Percentiles rank a stretch among this genome's conserved stretches.
Conservation (phyloP, 495 filamentous ascomycete genomes). For the Penicilliopsis zonata region DNA sequence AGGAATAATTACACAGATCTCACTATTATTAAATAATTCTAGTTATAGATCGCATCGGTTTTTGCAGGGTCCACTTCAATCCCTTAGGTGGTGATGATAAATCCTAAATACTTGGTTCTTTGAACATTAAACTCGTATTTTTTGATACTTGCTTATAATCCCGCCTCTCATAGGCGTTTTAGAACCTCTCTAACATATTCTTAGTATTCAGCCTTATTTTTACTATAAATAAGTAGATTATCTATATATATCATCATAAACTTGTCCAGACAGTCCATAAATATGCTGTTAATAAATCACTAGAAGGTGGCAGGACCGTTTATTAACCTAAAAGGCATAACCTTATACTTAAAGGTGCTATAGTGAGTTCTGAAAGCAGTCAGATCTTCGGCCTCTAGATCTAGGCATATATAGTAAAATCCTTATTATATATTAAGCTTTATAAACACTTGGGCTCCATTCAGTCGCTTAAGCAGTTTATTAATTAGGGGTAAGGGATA, state of each 20-base stretch:
- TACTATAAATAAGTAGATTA: neutral
- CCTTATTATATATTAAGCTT: neutral
- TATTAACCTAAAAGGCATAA: too few species aligned
- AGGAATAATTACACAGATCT: neutral
- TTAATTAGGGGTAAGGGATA: neutral
- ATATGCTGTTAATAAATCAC: neutral
- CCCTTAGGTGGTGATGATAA: neutral
- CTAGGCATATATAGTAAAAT: neutral
- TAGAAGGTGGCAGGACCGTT: too few species aligned
- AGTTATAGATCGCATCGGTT: neutral
- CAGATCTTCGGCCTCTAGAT: too few species aligned
- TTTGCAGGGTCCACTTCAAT: neutral
- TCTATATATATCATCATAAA: neutral
- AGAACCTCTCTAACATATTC: too few species aligned
- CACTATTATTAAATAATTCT: neutral
- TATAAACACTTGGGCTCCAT: too few species aligned
- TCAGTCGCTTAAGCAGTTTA: neutral
- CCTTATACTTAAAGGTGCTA: too few species aligned
- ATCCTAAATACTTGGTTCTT: neutral
- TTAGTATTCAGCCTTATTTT: too few species aligned
- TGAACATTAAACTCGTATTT: too few species aligned
- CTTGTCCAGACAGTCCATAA: neutral
- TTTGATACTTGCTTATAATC: too few species aligned
- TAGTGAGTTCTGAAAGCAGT: too few species aligned
- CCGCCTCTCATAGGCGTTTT: too few species aligned